phyloP scores from a whole-genome alignment of 139 green algal species.

The Ettlia oleoabundans region DNA sequence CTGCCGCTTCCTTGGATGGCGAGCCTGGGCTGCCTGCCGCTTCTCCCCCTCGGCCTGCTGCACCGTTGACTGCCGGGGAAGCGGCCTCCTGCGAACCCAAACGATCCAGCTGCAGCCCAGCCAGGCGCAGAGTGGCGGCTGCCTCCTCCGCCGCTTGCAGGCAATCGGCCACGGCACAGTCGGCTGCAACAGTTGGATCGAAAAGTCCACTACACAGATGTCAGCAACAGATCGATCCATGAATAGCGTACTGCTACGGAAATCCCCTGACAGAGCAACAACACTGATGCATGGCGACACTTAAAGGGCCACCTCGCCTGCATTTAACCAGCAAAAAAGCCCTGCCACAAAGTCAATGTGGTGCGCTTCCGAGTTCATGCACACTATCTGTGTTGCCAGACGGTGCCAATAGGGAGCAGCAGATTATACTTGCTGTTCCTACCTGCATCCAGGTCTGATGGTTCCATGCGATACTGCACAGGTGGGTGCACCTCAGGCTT shows the following conservation, averaged over 20 bases:
- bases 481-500: neutral
- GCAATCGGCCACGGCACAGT: neutral
- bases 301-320: neutral
- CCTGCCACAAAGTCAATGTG: neutral
- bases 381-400: neutral
- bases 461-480: neutral
- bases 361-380: no score
- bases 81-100: neutral
- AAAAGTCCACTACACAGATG: neutral
- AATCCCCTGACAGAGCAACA: neutral
- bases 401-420: no score
- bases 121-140: neutral
- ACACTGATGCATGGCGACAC: neutral
- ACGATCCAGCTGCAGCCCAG: neutral
- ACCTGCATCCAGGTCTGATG: constrained; percentile 1
- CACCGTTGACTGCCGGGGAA: neutral
- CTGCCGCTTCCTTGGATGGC: neutral
- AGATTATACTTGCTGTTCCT: neutral
- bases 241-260: neutral
- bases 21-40: neutral
- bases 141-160: neutral
- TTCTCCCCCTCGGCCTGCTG: neutral
- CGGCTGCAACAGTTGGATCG: constrained; percentile 26
- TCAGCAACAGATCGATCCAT: neutral
- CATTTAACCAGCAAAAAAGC: neutral